Evolutionary conservation across 2,329 filamentous ascomycete species (phyloP).

Genomic region (Ophiocordyceps camponoti-floridani): DNA sequence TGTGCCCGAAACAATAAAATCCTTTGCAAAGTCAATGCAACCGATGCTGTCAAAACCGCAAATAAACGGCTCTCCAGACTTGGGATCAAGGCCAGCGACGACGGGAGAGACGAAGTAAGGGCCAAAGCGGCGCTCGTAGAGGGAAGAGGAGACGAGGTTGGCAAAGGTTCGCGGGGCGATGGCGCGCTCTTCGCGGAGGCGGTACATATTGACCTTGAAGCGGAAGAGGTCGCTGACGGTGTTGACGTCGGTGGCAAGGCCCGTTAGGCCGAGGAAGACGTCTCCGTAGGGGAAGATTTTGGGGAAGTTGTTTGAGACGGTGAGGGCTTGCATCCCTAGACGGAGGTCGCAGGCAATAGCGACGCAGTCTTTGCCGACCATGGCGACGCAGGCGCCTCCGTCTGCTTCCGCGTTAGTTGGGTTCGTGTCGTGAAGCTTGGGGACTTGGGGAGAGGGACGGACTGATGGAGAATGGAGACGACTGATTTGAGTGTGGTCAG

Average conservation of each 20-base stretch:
- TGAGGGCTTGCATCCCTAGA: conserved; percentile 88
- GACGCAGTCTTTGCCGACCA: conserved; percentile 99
- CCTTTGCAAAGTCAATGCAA: conserved; percentile 98
- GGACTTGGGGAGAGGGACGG: conserved; percentile 14
- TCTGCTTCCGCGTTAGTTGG: conserved; percentile 20
- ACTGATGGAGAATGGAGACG: conserved; percentile 94
- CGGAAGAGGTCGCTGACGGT: conserved; percentile 95
- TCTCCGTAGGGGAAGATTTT: conserved; percentile 98
- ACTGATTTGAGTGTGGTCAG: conserved; percentile 26
- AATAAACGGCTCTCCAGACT: conserved; percentile 88
- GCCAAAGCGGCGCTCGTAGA: conserved; percentile 93
- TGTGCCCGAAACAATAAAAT: conserved; percentile 95
- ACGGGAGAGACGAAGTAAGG: conserved; percentile 94
- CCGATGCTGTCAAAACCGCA: conserved; percentile 98
- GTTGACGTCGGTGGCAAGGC: conserved; percentile 85
- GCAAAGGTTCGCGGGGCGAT: conserved; percentile 91
- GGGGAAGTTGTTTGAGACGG: conserved; percentile 98
- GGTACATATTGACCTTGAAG: conserved; percentile 99
- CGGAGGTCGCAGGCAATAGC: conserved; percentile 98
- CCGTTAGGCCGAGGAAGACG: conserved; percentile 87
- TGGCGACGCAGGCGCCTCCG: conserved; percentile 91
- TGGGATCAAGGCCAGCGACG: conserved; percentile 86
- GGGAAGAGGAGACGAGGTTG: conserved; percentile 76
- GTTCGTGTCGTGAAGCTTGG: not conserved
- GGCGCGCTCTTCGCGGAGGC: conserved; percentile 89